Conservation (phyloP, 2,329 filamentous ascomycete genomes). For the Alternaria sp. region DNA sequence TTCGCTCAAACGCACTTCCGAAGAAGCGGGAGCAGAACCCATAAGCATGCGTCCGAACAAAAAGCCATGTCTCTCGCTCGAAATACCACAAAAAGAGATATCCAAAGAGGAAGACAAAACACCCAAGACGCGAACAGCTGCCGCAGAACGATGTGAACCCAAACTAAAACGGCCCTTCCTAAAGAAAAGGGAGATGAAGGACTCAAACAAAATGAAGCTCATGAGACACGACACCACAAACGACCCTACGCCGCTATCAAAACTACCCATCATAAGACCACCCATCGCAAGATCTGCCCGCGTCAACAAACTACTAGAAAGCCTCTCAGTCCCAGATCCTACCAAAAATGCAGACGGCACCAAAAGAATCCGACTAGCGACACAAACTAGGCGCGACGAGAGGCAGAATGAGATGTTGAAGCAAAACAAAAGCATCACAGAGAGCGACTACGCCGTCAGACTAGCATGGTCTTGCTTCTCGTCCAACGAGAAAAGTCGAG, state of each 20-base stretch:
- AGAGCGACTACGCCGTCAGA: conserved; percentile 13
- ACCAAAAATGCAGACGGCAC: neutral
- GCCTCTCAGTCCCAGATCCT: conserved; percentile 18
- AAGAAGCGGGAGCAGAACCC: neutral
- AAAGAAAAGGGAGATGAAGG: conserved; percentile 21
- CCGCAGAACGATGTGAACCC: conserved; percentile 28
- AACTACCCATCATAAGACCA: conserved; percentile 26
- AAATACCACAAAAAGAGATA: conserved; percentile 17
- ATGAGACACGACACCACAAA: conserved; percentile 32
- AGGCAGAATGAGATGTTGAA: conserved; percentile 4
- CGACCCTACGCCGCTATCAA: neutral
- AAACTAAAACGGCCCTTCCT: conserved; percentile 30
- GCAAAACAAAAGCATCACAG: conserved; percentile 23
- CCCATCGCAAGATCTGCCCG: conserved; percentile 27
- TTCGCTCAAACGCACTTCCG: conserved; percentile 12
- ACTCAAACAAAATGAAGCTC: conserved; percentile 33
- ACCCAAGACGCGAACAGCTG: conserved; percentile 19
- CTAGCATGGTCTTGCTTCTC: conserved; percentile 32
- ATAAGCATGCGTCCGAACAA: neutral
- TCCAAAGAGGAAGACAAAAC: conserved; percentile 16
- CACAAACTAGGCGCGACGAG: neutral
- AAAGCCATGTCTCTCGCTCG: conserved; percentile 19
- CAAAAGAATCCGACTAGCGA: neutral
- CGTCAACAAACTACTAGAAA: conserved; percentile 19
- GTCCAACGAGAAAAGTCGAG: conserved; percentile 6